Conservation (phyloP, 306 rosid genomes). For the Acacia confusa region DNA sequence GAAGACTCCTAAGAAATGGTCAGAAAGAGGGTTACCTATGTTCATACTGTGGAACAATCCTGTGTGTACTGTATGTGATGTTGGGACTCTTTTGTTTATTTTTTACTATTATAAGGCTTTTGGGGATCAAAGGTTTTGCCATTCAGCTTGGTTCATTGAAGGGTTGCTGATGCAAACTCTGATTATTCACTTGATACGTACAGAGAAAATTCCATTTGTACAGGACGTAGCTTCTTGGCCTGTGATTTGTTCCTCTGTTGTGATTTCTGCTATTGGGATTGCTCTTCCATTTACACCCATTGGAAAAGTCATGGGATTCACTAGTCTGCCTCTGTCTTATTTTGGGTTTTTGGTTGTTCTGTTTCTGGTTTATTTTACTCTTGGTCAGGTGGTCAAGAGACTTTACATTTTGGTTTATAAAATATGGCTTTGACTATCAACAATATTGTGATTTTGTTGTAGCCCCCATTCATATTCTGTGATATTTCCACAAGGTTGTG, state of each 20-base stretch:
- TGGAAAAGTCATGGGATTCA: constrained; percentile 48
- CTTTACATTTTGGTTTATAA: constrained; percentile 45
- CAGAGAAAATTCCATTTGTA: constrained; percentile 39
- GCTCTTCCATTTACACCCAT: constrained; percentile 48
- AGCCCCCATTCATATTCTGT: neutral
- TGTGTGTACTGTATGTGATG: constrained; percentile 71
- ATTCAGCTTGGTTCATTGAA: constrained; percentile 80
- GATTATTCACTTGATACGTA: constrained; percentile 70
- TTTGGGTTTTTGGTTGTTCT: constrained; percentile 53
- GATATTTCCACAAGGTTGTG: constrained; percentile 7
- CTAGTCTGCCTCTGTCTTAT: constrained; percentile 49
- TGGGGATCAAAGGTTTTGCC: constrained; percentile 47
- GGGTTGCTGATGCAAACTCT: constrained; percentile 83
- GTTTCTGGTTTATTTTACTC: constrained; percentile 45
- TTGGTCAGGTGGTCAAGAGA: constrained; percentile 59
- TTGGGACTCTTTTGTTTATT: constrained; percentile 57
- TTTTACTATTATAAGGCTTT: constrained; percentile 50
- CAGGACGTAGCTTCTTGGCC: constrained; percentile 71
- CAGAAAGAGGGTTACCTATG: constrained; percentile 31
- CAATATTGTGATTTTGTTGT: neutral
- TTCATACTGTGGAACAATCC: constrained; percentile 71
- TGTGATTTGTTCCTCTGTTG: constrained; percentile 66
- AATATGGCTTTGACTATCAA: constrained; percentile 48
- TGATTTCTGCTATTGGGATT: constrained; percentile 57
- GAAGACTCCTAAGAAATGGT: constrained; percentile 66